phyloP scores from a whole-genome alignment of 768 basidiomycete species.

The Xerocomellus intermedius region DNA sequence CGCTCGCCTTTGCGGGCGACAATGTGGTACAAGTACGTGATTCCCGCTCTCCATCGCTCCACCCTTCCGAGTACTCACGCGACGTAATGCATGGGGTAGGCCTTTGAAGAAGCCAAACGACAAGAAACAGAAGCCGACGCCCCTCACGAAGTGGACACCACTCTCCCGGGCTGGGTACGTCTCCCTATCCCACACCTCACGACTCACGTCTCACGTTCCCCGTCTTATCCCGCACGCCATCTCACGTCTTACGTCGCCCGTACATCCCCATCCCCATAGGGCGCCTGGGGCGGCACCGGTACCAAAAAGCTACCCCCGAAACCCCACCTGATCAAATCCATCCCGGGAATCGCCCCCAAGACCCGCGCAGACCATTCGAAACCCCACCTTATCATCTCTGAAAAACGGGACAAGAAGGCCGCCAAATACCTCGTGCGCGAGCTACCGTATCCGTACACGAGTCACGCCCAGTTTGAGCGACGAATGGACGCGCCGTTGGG shows the following conservation, averaged over 20 bases:
- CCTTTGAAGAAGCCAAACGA: constrained; percentile 82
- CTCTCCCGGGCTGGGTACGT: constrained; percentile 92
- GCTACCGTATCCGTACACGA: constrained; percentile 92
- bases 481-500: constrained; percentile 81
- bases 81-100: constrained; percentile 41
- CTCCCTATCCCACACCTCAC: neutral
- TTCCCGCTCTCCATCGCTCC: no score
- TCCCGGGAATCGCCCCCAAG: constrained; percentile 76
- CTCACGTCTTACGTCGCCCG: neutral
- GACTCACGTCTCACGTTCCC: neutral
- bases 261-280: constrained; percentile 44
- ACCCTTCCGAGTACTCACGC: neutral
- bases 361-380: constrained; percentile 83
- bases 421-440: constrained; percentile 87
- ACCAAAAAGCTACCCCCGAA: constrained; percentile 57
- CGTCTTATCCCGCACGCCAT: neutral
- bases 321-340: constrained; percentile 73
- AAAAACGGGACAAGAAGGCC: constrained; percentile 93
- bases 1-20: constrained; percentile 94
- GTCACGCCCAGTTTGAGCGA: constrained; percentile 88
- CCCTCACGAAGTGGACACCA: constrained; percentile 82
- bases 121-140: constrained; percentile 85
- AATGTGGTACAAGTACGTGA: constrained; percentile 82
- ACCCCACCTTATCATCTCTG: constrained; percentile 91
- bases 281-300: constrained; percentile 88